phyloP scores from a whole-genome alignment of 2,329 filamentous ascomycete genomes.

The Arthroderma sp. region DNA sequence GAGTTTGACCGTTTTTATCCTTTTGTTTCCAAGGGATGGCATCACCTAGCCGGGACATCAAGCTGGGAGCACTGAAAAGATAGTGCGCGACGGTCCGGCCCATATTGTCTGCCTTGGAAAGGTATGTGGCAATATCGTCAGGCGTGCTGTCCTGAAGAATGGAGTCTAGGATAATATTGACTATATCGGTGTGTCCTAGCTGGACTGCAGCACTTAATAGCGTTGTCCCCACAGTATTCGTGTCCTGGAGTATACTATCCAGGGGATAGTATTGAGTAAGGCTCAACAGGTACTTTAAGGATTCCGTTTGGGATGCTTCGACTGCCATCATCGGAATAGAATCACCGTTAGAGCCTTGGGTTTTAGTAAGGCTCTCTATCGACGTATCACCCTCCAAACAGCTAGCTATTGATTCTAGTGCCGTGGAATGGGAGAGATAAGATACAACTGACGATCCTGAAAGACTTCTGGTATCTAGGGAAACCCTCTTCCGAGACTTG shows the following conservation, averaged over 20 bases:
- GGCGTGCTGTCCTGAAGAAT: slow-evolving; percentile 46
- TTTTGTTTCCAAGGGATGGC: slow-evolving; percentile 78
- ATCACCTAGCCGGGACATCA: slow-evolving; percentile 64
- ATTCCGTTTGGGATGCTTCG: slow-evolving; percentile 55
- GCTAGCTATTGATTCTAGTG: slow-evolving; percentile 59
- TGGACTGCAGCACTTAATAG: slow-evolving; percentile 84
- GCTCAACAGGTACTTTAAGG: slow-evolving; percentile 67
- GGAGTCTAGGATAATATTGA: slow-evolving; percentile 62
- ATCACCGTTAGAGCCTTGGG: slow-evolving; percentile 56
- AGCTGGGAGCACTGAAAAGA: slow-evolving; percentile 73
- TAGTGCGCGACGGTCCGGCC: slow-evolving; percentile 92
- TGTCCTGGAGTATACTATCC: slow-evolving; percentile 61
- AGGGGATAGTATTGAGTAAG: slow-evolving; percentile 63
- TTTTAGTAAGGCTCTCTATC: slow-evolving; percentile 48
- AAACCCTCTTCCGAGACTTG: slow-evolving; percentile 58
- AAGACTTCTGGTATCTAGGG: slow-evolving; percentile 78
- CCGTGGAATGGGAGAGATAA: slow-evolving; percentile 65
- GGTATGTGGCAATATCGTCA: slow-evolving; percentile 50
- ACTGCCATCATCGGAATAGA: slow-evolving; percentile 82
- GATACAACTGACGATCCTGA: slow-evolving; percentile 78
- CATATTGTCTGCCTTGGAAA: slow-evolving; percentile 65
- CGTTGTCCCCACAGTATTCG: slow-evolving; percentile 80
- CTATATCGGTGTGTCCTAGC: slow-evolving; percentile 59
- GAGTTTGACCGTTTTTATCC: slow-evolving; percentile 96
- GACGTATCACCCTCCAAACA: slow-evolving; percentile 76